Evolutionary conservation across 768 basidiomycete genomes (phyloP), one percentile per base, ranked within the genome.

Genomic region (Sporobolomyces roseus): DNA sequence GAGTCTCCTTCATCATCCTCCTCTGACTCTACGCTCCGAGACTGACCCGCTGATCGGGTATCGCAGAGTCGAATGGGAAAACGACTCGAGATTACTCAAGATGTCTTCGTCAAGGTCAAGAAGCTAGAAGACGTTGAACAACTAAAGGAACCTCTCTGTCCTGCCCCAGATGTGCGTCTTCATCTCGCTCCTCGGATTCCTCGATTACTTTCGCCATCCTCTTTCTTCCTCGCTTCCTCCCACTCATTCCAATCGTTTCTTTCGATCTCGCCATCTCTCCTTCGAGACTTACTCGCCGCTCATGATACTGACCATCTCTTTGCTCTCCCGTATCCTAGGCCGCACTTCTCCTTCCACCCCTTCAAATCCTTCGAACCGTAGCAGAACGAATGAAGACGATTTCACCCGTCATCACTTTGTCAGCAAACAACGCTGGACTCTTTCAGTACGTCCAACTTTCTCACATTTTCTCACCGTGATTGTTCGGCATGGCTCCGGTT

Each of bases 51-150:
- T 29, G 25, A 33, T 9, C 23, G 16, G 12, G 29, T 6, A 46
- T 7, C 2, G 17, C 78, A 84, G 59, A 87, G 85, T 14, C 80
- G 85, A n/a, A 81, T 84, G 33, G 88, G 88, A 8, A 81, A 85
- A 66, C 81, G 78, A 50, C 83, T 90, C 48, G 82, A 83, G 50
- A 84, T 93, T 27, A 81, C 84, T 0, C 90, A 93, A 76, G 90
- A 92, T 74, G 88, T 93, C 33, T 83, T 84, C 72, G 88, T 93
- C 64, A 88, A 88, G 56, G 86, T 93, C 14, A 83, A 90, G 84
- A 85, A 85, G 64, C 87, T 87, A 1, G 80, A 81, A 0, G 91
- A 93, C 64, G 84, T 89, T 16, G 85, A 83, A 25, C 84, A 82
- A 68, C 82, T 93, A 62, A 83, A 80, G 32, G 91, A 93, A 76